Conservation (phyloP, 768 basidiomycete genomes). For the Boletus subparvulus region DNA sequence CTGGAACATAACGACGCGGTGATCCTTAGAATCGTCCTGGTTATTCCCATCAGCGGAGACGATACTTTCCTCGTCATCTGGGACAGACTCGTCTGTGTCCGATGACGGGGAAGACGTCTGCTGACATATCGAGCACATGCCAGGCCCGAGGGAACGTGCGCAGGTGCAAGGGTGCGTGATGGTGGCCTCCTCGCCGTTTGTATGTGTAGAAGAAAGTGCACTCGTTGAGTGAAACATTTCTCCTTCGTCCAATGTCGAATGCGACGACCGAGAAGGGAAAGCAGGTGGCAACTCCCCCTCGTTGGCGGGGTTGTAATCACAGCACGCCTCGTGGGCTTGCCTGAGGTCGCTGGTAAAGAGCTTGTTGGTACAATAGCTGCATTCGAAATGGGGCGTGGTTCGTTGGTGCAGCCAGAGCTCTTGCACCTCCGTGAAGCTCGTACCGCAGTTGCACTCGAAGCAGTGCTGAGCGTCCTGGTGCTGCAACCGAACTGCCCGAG, state of each 20-base stretch:
- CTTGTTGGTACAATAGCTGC: slow-evolving; percentile 1
- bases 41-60: not conserved
- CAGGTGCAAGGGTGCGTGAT: not conserved
- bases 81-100: not conserved
- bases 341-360: not conserved
- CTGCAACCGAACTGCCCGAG: not conserved
- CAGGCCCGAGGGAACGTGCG: not conserved
- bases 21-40: not conserved
- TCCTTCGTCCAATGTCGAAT: not conserved
- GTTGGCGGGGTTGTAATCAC: slow-evolving; percentile 3
- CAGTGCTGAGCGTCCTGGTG: slow-evolving; percentile 14
- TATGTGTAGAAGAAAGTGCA: too few species aligned
- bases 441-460: not conserved
- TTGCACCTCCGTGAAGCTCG: not conserved
- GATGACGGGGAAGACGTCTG: not conserved
- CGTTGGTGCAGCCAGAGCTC: not conserved
- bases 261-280: slow-evolving; percentile 3
- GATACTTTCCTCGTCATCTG: not conserved
- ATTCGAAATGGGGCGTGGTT: not conserved
- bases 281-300: not conserved
- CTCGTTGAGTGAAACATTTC: too few species aligned
- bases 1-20: not conserved
- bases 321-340: slow-evolving; percentile 7
- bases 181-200: too few species aligned
- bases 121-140: slow-evolving; percentile 9